A percentile compares a stretch with the other conserved stretches of the same genome.
Conservation (phyloP, 2,329 filamentous ascomycete species). For the Fusarium domesticum region DNA sequence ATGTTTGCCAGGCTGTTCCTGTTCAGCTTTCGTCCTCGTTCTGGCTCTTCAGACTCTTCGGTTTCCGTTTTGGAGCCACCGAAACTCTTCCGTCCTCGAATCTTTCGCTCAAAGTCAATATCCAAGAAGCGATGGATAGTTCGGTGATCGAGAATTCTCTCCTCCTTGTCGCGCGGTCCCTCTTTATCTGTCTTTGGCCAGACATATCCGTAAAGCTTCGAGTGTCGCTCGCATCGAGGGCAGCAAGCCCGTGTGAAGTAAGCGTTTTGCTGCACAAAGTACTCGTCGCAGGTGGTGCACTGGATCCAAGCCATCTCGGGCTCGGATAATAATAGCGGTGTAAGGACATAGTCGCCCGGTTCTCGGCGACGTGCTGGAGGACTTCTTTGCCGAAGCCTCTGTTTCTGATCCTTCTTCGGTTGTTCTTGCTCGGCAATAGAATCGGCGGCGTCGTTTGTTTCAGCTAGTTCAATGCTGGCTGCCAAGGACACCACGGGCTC, state of each 20-base stretch:
- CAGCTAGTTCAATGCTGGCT: conserved; percentile 25
- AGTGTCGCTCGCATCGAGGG: conserved; percentile 90
- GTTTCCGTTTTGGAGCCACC: conserved; percentile 27
- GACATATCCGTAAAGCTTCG: conserved; percentile 87
- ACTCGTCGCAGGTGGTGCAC: conserved; percentile 76
- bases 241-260: conserved; percentile 85
- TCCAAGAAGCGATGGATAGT: conserved; percentile 80
- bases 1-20: conserved; percentile 10
- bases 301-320: conserved; percentile 80
- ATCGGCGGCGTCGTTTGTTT: conserved; percentile 16
- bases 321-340: conserved; percentile 70
- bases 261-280: conserved; percentile 85
- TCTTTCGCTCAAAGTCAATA: conserved; percentile 61
- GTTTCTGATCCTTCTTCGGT: conserved; percentile 36
- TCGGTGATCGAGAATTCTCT: conserved; percentile 78
- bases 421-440: conserved; percentile 21
- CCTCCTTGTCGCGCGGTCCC: conserved; percentile 68
- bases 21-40: conserved; percentile 27
- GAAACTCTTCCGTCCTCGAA: conserved; percentile 42
- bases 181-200: conserved; percentile 94
- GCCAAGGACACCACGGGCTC: conserved; percentile 17
- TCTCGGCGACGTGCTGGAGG: conserved; percentile 44
- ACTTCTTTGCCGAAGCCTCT: conserved; percentile 34
- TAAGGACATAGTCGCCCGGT: conserved; percentile 81
- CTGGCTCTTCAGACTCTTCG: conserved; percentile 25